Conservation (phyloP, 2,329 filamentous ascomycete genomes). For the Trichoderma sp. region DNA sequence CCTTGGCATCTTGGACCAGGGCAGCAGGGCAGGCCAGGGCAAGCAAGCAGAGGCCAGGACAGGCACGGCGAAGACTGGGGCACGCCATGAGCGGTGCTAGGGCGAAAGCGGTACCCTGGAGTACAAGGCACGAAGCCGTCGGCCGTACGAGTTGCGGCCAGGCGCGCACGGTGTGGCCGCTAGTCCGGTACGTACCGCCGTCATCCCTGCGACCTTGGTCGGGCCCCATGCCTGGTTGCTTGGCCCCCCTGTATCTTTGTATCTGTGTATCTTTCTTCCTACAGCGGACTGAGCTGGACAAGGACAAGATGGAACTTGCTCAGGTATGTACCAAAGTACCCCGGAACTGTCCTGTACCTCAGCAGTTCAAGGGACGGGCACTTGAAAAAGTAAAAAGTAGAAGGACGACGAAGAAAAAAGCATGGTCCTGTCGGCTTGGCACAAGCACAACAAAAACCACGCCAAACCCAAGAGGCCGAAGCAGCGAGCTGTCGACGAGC, state of each 20-base stretch:
- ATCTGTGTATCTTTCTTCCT: not conserved
- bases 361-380: not conserved
- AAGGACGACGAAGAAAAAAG: not conserved
- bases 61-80: constrained; percentile 18
- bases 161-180: constrained; percentile 18
- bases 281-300: not conserved
- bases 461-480: not conserved
- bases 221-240: not conserved
- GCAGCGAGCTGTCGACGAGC: not conserved
- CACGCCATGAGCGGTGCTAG: constrained; percentile 16
- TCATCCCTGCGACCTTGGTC: not conserved
- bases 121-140: constrained; percentile 16
- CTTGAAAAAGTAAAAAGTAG: not conserved
- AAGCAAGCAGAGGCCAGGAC: constrained; percentile 11
- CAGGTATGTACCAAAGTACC: not conserved
- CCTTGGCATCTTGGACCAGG: too few relatives aligned
- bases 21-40: too few relatives aligned
- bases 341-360: not conserved
- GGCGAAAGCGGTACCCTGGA: constrained; percentile 20
- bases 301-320: not conserved
- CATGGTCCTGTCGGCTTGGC: not conserved
- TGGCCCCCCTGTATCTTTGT: not conserved
- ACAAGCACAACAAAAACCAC: not conserved
- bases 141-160: constrained; percentile 4
- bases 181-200: constrained; percentile 14